Conservation (phyloP, 208 protist species). For the Phytomonas serpens region DNA sequence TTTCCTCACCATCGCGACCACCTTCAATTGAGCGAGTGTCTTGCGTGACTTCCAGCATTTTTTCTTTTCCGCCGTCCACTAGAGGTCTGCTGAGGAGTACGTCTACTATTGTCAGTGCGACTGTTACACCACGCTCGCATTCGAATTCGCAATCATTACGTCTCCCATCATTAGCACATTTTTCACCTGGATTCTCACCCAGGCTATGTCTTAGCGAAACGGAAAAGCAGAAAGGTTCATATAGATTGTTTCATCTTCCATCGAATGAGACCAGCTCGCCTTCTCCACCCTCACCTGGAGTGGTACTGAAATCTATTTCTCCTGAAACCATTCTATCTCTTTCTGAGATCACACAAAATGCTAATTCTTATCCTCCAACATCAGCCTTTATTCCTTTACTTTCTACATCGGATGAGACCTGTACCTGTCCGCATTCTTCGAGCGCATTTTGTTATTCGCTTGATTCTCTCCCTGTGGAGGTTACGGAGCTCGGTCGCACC, state of each 20-base stretch:
- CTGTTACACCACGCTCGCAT: not conserved
- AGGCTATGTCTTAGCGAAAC: not conserved
- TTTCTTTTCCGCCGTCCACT: not conserved
- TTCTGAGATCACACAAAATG: not conserved
- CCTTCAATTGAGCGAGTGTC: not conserved
- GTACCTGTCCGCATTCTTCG: not conserved
- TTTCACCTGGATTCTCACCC: not conserved
- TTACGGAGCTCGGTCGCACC: not conserved
- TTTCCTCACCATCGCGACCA: not conserved
- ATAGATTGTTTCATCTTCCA: not conserved
- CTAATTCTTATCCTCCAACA: not conserved
- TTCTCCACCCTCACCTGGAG: not conserved
- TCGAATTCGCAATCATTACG: not conserved
- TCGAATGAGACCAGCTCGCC: not conserved
- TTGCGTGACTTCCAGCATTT: not conserved
- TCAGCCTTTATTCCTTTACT: not conserved
- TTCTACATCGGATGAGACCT: not conserved
- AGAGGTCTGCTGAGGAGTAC: not conserved
- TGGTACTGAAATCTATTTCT: not conserved
- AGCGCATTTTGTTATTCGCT: not conserved
- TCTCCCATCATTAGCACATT: not conserved
- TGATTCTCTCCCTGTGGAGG: not conserved
- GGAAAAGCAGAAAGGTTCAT: not conserved
- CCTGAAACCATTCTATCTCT: not conserved
- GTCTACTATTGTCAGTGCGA: not conserved